phyloP scores from a whole-genome alignment of 441 rosid species.

The Flueggea neowawraea region DNA sequence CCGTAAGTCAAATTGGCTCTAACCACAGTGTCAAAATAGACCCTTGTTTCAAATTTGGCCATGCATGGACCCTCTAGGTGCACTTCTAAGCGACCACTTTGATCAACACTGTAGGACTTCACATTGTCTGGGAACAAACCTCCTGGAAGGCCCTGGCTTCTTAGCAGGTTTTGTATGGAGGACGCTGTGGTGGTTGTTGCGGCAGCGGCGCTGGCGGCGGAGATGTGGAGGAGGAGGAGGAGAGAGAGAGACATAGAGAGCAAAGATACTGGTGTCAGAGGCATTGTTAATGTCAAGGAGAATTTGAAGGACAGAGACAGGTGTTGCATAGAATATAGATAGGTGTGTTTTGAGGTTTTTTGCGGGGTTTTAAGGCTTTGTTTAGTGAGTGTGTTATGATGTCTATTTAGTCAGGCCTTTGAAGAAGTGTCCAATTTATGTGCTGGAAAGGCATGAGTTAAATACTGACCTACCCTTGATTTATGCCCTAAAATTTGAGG shows the following conservation, averaged over 20 bases:
- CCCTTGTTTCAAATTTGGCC: constrained; percentile 72
- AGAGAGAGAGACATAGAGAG: constrained; percentile 21
- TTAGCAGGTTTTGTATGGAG: constrained; percentile 57
- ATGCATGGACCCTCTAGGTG: constrained; percentile 64
- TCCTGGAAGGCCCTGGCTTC: constrained; percentile 78
- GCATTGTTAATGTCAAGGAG: constrained; percentile 7
- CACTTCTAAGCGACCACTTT: constrained; percentile 59
- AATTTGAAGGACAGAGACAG: constrained; percentile 15
- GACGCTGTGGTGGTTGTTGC: constrained; percentile 12
- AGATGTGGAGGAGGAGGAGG: constrained; percentile 19
- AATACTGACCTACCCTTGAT: background rate
- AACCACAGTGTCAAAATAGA: constrained; percentile 70
- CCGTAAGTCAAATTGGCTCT: constrained; percentile 85
- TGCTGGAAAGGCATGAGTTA: constrained; percentile 14
- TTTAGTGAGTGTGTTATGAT: constrained; percentile 8
- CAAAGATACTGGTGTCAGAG: constrained; percentile 32
- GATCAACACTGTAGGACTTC: constrained; percentile 48
- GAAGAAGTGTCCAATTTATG: constrained; percentile 16
- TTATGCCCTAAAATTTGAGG: too few species aligned
- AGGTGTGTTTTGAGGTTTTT: constrained; percentile 2
- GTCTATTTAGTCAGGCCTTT: constrained; percentile 1
- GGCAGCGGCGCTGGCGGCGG: constrained; percentile 5
- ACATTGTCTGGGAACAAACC: constrained; percentile 80
- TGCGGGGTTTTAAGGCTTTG: constrained; percentile 8
- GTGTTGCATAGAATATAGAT: background rate